These are phyloP conservation scores for Spencermartinsiella europaea DNA, from an alignment of 805 yeast species.

Conservation along the genomic window DNA sequence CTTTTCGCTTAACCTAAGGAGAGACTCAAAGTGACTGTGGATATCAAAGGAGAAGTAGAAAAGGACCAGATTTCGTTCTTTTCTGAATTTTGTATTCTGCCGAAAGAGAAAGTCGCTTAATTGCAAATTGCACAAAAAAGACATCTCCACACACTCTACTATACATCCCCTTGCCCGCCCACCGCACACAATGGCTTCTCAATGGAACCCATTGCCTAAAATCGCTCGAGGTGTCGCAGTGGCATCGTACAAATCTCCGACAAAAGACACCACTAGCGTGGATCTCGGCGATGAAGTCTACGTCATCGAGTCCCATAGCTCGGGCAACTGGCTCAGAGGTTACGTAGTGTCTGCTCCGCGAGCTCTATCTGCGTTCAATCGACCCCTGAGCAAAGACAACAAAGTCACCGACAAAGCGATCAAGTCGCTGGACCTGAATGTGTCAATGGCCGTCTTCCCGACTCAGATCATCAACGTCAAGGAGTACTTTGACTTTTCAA, in stretches of 20 bases:
- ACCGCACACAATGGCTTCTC: background rate
- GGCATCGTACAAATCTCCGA: conserved; percentile 31
- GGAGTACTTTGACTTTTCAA: conserved; percentile 20
- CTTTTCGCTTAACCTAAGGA: too few relatives aligned
- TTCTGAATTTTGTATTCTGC: too few relatives aligned
- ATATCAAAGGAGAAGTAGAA: too few relatives aligned
- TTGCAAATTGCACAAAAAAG: too few relatives aligned
- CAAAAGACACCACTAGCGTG: conserved; percentile 40
- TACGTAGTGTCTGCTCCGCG: conserved; percentile 60
- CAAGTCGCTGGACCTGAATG: conserved; percentile 22
- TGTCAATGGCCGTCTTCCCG: conserved; percentile 27
- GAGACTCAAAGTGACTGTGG: too few relatives aligned
- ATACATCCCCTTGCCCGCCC: too few relatives aligned
- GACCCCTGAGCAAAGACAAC: conserved; percentile 28
- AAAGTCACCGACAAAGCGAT: conserved; percentile 28
- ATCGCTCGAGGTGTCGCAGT: conserved; percentile 27
- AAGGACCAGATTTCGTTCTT: too few relatives aligned
- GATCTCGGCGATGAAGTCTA: conserved; percentile 66
- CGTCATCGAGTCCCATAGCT: conserved; percentile 56
- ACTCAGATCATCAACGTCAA: conserved; percentile 19
- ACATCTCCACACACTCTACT: too few relatives aligned
- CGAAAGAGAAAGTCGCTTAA: too few relatives aligned
- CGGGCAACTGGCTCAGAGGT: conserved; percentile 72
- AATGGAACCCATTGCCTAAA: conserved; percentile 47
- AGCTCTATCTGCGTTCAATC: conserved; percentile 23